Conservation (phyloP, 495 filamentous ascomycete species). For the Symbiotaphrina buchneri region DNA sequence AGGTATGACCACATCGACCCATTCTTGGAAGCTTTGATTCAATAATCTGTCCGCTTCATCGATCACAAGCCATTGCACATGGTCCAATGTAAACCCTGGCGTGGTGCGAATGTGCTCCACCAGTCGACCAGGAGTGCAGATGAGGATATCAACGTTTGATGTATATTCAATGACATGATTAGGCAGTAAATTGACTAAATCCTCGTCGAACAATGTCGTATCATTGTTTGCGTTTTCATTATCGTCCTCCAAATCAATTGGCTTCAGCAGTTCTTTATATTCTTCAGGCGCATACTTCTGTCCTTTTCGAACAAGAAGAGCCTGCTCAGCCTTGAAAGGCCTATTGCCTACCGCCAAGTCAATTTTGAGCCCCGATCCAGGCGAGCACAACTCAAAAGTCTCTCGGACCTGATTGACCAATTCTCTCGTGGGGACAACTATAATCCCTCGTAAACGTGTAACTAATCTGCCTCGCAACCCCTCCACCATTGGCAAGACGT, state of each 20-base stretch:
- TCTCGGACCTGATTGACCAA: conserved; percentile 64
- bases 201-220: conserved; percentile 3
- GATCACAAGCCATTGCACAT: conserved; percentile 68
- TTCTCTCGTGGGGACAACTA: conserved; percentile 80
- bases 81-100: conserved; percentile 49
- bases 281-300: conserved; percentile 33
- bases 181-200: conserved; percentile 14
- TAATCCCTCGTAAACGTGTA: conserved; percentile 45
- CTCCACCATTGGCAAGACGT: conserved; percentile 66
- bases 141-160: conserved; percentile 68
- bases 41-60: conserved; percentile 89
- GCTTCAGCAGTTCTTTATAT: conserved; percentile 14
- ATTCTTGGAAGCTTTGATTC: conserved; percentile 81
- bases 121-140: conserved; percentile 79
- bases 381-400: conserved; percentile 42
- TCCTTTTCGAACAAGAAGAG: conserved; percentile 33
- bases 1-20: conserved; percentile 52
- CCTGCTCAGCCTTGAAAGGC: conserved; percentile 53
- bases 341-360: conserved; percentile 66
- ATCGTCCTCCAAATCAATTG: conserved; percentile 11
- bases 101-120: conserved; percentile 80
- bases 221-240: conserved; percentile 18
- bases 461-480: conserved; percentile 33
- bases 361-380: conserved; percentile 42
- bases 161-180: conserved; percentile 36